Evolutionary conservation across 176 grass and related monocot genomes (phyloP), one percentile per base, ranked within the genome.

Genomic region (Oryza rufipogon): DNA sequence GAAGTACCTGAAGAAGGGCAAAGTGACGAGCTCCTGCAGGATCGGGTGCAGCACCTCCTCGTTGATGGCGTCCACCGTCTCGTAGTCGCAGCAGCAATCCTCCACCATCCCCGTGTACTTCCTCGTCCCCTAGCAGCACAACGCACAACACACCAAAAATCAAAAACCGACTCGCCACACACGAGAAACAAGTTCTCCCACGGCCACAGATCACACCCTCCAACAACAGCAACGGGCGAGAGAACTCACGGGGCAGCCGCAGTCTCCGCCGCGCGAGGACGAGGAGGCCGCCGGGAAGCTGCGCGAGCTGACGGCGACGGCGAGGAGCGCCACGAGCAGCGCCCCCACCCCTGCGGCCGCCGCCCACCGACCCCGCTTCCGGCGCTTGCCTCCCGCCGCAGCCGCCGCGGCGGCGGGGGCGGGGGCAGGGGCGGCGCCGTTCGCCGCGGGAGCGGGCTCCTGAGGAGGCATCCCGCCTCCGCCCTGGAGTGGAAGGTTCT

Each of bases 1-100:
- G 67, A 99, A 99, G 63, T 99, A 99, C 76, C 93, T 90, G 74
- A 99, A 99, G 85, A 99, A 99, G 23, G 96, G 91, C 73, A 91
- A 76, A 46, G 63, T 85, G 22, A 99, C 91, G 38, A 99, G 96
- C 9, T 94, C 88, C 77, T 94, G 91, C 52, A 99, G 91, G 52
- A 94, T 89, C 30, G 90, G 89, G 83, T 99, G 81, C 32, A 99
- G 71, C 32, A 94, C 91, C 60, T 91, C 89, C 78, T 86, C 79
- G 38, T 99, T 99, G 75, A 99, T 84, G 30, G 87, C 66, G 45
- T 99, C 86, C 48, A 90, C 89, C 25, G 96, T 96, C 90, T 96
- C 93, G 68, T 92, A 96, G 63, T 94, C 91, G 68, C 93, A 99
- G 80, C 91, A 94, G 79, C 93, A 99, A 77, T 94, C 91, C 89